A percentile compares a stretch with the other conserved stretches of the same genome.
These are phyloP conservation scores for Histomonas meleagridis DNA, from an alignment of 208 protist species.

Conservation along the genomic window DNA sequence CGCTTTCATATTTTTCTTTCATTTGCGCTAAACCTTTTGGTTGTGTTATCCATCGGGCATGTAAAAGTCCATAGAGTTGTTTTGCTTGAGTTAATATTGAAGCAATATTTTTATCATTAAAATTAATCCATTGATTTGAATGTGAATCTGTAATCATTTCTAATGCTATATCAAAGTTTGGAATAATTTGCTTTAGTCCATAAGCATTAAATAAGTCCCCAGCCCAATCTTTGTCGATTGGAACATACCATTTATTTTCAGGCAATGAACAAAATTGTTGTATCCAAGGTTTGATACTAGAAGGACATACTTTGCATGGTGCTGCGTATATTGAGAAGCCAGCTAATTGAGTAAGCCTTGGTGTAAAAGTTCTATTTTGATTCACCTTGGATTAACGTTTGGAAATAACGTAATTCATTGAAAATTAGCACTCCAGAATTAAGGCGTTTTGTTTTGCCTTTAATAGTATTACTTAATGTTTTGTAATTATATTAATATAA, in stretches of 20 bases:
- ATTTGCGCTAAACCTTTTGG: background rate
- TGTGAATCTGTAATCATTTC: conserved; percentile 24
- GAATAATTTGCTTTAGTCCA: background rate
- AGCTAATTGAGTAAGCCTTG: background rate
- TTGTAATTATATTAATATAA: too few relatives aligned
- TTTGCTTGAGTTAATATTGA: background rate
- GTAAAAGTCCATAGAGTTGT: background rate
- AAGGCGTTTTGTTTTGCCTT: too few relatives aligned
- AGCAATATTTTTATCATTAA: background rate
- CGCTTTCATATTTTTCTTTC: conserved; percentile 30
- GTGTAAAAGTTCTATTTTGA: background rate
- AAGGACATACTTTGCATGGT: background rate
- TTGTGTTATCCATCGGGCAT: conserved; percentile 18
- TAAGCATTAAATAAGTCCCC: background rate
- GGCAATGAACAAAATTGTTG: conserved; percentile 7
- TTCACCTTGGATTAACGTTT: too few relatives aligned
- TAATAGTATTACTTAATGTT: too few relatives aligned
- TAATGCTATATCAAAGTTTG: conserved; percentile 15
- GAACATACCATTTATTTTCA: conserved; percentile 19
- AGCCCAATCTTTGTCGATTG: conserved; percentile 1
- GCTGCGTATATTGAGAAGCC: background rate
- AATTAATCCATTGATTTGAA: background rate
- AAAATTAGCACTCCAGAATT: too few relatives aligned
- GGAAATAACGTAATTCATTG: too few relatives aligned
- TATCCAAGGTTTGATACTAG: background rate